These are phyloP conservation scores for Rhytidiadelphus loreus DNA, from an alignment of 225 moss, liverwort and hornwort genomes.

Conservation along the genomic window DNA sequence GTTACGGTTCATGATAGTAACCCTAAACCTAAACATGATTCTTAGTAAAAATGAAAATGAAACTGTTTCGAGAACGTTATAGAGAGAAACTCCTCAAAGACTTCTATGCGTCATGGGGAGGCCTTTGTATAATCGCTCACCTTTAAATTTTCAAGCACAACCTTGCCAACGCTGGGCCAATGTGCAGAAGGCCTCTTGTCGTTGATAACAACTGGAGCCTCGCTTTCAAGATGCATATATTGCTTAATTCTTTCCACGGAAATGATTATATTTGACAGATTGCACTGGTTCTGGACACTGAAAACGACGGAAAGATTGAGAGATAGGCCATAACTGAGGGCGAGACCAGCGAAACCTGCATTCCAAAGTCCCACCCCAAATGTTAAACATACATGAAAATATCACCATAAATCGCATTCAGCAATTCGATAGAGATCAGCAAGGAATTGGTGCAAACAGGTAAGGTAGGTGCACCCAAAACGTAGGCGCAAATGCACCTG, in stretches of 20 bases:
- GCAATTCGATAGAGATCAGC: not conserved
- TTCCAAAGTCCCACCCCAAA: not conserved
- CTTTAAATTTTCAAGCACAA: not conserved
- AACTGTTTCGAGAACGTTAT: not conserved
- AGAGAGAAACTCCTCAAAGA: too few species aligned
- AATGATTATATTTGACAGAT: not conserved
- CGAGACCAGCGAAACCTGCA: not conserved
- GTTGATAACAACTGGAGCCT: not conserved
- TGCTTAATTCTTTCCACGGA: not conserved
- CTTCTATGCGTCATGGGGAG: too few species aligned
- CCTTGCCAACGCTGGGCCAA: not conserved
- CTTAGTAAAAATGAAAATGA: not conserved
- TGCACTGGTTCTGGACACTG: not conserved
- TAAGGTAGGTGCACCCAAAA: not conserved
- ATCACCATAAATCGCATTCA: not conserved
- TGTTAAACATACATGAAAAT: not conserved
- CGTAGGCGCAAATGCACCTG: not conserved
- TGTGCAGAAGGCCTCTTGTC: not conserved
- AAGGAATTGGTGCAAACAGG: not conserved
- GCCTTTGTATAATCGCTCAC: not conserved
- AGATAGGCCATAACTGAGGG: not conserved
- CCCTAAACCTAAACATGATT: not conserved
- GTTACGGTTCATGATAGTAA: not conserved
- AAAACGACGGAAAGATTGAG: not conserved
- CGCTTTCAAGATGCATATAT: not conserved